Evolutionary conservation across 257 asterid species (phyloP).

Genomic region (Echium plantagineum): DNA sequence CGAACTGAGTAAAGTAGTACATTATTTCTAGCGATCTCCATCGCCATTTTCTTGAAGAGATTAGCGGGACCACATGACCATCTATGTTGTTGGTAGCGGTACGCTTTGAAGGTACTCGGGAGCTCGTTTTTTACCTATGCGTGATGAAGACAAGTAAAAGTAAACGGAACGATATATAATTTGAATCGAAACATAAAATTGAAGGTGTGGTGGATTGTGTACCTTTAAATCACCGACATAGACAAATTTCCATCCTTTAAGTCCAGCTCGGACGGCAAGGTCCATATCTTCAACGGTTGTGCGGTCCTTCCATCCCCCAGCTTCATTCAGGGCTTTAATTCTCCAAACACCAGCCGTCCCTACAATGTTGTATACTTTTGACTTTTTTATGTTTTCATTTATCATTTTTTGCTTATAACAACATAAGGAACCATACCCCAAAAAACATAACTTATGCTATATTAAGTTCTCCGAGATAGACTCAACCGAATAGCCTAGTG

Average conservation of each 20-base stretch:
- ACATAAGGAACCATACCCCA: too few species aligned
- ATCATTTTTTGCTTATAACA: too few species aligned
- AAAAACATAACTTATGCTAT: too few species aligned
- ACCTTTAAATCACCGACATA: slow-evolving; percentile 56
- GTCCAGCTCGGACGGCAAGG: slow-evolving; percentile 61
- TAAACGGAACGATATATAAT: too few species aligned
- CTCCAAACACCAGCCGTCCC: slow-evolving; percentile 77
- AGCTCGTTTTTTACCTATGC: slow-evolving; percentile 61
- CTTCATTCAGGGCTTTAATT: slow-evolving; percentile 43
- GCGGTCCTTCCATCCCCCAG: slow-evolving; percentile 66
- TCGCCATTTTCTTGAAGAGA: slow-evolving; percentile 45
- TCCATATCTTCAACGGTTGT: slow-evolving; percentile 64
- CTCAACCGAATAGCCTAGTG: too few species aligned
- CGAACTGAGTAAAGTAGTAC: too few species aligned
- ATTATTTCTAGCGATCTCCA: slow-evolving; percentile 42
- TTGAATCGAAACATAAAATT: too few species aligned
- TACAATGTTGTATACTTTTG: slow-evolving; percentile 7
- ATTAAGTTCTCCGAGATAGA: too few species aligned
- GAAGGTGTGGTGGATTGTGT: not conserved
- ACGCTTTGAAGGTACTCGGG: slow-evolving; percentile 62
- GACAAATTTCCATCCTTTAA: slow-evolving; percentile 61
- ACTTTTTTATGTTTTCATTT: too few species aligned
- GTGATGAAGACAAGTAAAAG: too few species aligned
- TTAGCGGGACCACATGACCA: slow-evolving; percentile 67
- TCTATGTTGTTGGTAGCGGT: slow-evolving; percentile 56